phyloP scores from a whole-genome alignment of 2,329 filamentous ascomycete species.

The Ophiostoma triangulosporum region DNA sequence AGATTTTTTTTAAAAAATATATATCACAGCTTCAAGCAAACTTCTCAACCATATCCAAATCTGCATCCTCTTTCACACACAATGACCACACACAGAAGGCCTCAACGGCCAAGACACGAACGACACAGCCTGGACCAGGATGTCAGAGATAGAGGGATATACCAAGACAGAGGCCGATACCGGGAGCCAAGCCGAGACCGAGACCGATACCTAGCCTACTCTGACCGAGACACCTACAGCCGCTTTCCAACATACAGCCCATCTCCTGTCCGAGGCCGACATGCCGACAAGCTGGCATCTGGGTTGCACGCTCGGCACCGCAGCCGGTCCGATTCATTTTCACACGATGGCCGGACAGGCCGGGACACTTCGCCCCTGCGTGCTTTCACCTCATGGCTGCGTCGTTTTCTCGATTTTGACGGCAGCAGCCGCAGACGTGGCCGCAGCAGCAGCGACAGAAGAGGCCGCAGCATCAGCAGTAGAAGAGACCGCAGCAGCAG shows the following conservation, averaged over 20 bases:
- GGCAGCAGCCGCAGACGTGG: not conserved
- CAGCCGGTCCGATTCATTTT: not conserved
- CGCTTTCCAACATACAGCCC: not conserved
- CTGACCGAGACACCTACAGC: not conserved
- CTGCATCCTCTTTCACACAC: too few species aligned
- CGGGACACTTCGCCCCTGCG: not conserved
- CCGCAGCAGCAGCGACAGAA: not conserved
- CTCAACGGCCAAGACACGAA: not conserved
- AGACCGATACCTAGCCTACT: too few species aligned
- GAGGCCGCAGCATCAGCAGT: not conserved
- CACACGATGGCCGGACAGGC: not conserved
- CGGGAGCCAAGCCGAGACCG: too few species aligned
- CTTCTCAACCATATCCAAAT: too few species aligned
- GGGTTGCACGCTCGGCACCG: not conserved
- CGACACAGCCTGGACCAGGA: not conserved
- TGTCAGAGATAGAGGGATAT: not conserved
- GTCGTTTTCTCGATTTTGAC: not conserved
- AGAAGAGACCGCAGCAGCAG: not conserved
- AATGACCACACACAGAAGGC: not conserved
- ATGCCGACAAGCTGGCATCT: not conserved
- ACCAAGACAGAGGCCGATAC: too few species aligned
- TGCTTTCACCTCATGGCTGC: not conserved
- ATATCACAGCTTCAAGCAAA: too few species aligned
- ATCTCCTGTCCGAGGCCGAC: not conserved
- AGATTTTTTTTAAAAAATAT: too few species aligned